Conservation (phyloP, 2,329 filamentous ascomycete species). For the Raffaelea albimanens region DNA sequence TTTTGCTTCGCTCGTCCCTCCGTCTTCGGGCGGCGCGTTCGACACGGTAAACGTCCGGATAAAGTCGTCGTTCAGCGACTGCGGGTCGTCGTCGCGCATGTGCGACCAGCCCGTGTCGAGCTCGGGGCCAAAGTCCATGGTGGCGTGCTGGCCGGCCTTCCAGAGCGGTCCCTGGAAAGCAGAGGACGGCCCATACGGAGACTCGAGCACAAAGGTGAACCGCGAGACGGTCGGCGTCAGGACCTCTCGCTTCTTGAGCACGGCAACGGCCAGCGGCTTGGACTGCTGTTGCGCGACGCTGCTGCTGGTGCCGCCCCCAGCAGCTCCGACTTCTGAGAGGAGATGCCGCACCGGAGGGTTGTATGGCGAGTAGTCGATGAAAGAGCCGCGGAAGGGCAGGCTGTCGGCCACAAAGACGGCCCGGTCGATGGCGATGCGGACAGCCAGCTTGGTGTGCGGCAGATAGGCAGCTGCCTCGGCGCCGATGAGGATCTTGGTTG, state of each 20-base stretch:
- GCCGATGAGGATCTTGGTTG: conserved; percentile 56
- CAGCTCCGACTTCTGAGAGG: conserved; percentile 35
- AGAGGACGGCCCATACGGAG: no score
- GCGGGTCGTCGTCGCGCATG: conserved; percentile 74
- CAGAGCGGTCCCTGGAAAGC: conserved; percentile 36
- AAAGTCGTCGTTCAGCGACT: conserved; percentile 75
- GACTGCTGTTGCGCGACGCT: not conserved
- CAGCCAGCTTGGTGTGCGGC: conserved; percentile 61
- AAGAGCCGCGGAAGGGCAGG: conserved; percentile 56
- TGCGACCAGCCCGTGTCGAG: conserved; percentile 68
- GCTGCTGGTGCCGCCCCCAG: not conserved
- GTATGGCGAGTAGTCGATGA: conserved; percentile 60
- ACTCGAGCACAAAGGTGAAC: conserved; percentile 42
- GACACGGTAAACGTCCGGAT: conserved; percentile 77
- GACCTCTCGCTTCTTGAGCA: conserved; percentile 44
- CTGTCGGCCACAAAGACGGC: conserved; percentile 54
- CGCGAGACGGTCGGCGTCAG: conserved; percentile 60
- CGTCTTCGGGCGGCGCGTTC: conserved; percentile 37
- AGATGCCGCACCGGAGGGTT: conserved; percentile 66
- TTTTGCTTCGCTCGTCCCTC: conserved; percentile 16
- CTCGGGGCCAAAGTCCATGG: conserved; percentile 60
- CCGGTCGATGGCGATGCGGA: conserved; percentile 54
- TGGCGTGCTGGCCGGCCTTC: conserved; percentile 67
- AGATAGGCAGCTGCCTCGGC: conserved; percentile 52
- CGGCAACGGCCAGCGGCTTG: conserved; percentile 31